Base-by-base conservation (phyloP, 345 rosid genomes). In the Chamaenerion angustifolium region DNA sequence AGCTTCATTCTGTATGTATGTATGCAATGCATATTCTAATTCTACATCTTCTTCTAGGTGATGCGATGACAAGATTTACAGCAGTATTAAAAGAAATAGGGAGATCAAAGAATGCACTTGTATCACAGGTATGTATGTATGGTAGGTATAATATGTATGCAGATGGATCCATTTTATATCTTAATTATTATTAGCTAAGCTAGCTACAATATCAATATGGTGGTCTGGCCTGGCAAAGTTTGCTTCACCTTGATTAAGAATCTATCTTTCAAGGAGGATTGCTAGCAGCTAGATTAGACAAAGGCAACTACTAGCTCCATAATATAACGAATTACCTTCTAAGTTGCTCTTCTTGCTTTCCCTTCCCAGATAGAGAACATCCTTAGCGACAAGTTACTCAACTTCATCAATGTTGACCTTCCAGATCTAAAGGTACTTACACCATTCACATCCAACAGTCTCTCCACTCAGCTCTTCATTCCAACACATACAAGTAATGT, bases 51-150 rank as follows among this genome's bases (percentile, higher is more conserved):
- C 67, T 46, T 12, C 5, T 62, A 92, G n/a, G n/a, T n/a, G n/a
- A n/a, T n/a, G n/a, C n/a, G n/a, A n/a, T n/a, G 98, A 92, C 93
- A 51, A 92, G 88, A 71, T 88, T 92, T 68, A 84, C 98, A 19
- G 80, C 84, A 68, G 95, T 95, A 11, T 65, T 92, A 73, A 80
- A 96, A 70, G 98, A 87, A 67, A 87, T 92, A 60, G 98, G 96
- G 49, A 87, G 93, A 37, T 87, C 85, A 71, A 92, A 87, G 62
- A 96, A 92, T 68, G 83, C 88, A 60, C 94, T 92, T 66, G 82
- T 96, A 27, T 82, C 98, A 43, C 95, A 84, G 94, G 98, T 87
- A 65, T 40, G 27, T 56, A 44, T 21, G 25, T 21, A 21, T 21
- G 25, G 25, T 4, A 21, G 25, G 25, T 2, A 21, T 21, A 21